Evolutionary conservation across 768 basidiomycete species (phyloP).

Genomic region (Boletus vermiculosoides): DNA sequence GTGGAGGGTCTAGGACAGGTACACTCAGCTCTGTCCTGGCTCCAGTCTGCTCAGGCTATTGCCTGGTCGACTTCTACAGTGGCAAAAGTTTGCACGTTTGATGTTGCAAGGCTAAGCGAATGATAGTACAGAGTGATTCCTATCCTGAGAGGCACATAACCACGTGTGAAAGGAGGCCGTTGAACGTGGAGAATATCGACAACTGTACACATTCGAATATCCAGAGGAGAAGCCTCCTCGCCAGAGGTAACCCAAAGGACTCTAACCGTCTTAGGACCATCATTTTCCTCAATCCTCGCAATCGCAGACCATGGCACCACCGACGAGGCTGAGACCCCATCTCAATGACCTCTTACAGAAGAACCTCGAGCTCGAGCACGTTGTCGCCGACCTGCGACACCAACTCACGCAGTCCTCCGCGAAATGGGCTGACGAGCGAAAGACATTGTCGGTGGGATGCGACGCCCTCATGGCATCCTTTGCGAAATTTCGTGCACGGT

Average conservation of each 20-base stretch:
- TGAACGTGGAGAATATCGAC: slow-evolving; percentile 3
- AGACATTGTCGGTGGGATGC: slow-evolving; percentile 20
- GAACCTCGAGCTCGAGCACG: slow-evolving; percentile 30
- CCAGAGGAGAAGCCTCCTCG: background rate
- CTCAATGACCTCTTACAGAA: slow-evolving; percentile 29
- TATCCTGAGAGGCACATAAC: background rate
- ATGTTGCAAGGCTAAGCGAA: background rate
- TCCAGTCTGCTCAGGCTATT: background rate
- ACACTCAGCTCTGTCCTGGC: background rate
- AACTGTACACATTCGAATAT: background rate
- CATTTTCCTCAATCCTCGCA: background rate
- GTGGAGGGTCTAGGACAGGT: background rate
- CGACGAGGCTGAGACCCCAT: slow-evolving; percentile 26
- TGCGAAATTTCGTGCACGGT: slow-evolving; percentile 29
- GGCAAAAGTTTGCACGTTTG: background rate
- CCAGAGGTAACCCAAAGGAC: background rate
- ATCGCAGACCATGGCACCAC: slow-evolving; percentile 23
- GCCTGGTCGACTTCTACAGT: background rate
- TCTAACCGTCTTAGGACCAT: background rate
- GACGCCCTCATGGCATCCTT: slow-evolving; percentile 32
- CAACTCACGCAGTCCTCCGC: slow-evolving; percentile 30
- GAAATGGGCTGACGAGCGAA: slow-evolving; percentile 31
- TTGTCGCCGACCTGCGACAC: slow-evolving; percentile 28
- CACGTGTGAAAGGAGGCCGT: slow-evolving; percentile 18
- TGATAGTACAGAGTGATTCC: background rate